Evolutionary conservation across 495 filamentous ascomycete genomes (phyloP).

Genomic region (Talaromyces nanjingensis): DNA sequence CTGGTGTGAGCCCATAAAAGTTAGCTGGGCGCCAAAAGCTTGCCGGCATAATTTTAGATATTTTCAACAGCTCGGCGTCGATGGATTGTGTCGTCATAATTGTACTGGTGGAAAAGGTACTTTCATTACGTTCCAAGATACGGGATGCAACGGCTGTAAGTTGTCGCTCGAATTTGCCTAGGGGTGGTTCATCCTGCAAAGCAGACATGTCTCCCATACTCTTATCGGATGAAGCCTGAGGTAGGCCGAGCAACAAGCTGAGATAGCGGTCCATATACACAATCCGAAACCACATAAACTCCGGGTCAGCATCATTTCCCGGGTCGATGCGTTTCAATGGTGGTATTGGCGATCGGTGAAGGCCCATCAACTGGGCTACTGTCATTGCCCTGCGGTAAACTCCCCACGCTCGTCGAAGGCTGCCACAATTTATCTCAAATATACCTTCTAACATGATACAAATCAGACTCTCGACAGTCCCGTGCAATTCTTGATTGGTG

Average conservation of each 20-base stretch:
- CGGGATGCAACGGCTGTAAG: neutral
- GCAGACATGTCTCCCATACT: neutral
- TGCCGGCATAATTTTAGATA: constrained; percentile 1
- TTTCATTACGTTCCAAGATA: constrained; percentile 2
- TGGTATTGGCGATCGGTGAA: neutral
- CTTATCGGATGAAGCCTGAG: constrained; percentile 23
- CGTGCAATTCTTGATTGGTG: neutral
- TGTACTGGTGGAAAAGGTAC: neutral
- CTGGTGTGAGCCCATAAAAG: neutral
- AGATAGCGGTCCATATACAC: constrained; percentile 24
- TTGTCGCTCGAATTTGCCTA: constrained; percentile 1
- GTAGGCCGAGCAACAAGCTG: constrained; percentile 34
- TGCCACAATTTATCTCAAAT: constrained; percentile 36
- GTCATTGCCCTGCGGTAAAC: constrained; percentile 33
- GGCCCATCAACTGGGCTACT: constrained; percentile 17
- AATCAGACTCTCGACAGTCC: constrained; percentile 38
- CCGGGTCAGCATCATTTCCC: neutral
- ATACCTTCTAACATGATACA: constrained; percentile 37
- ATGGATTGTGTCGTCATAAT: neutral
- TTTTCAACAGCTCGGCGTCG: constrained; percentile 1
- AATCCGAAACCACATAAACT: constrained; percentile 10
- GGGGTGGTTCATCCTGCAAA: neutral
- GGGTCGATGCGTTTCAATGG: constrained; percentile 3
- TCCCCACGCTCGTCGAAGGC: constrained; percentile 35
- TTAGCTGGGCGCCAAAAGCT: constrained; percentile 6